phyloP scores from a whole-genome alignment of 2,329 filamentous ascomycete genomes.

The Arthroderma sp. region DNA sequence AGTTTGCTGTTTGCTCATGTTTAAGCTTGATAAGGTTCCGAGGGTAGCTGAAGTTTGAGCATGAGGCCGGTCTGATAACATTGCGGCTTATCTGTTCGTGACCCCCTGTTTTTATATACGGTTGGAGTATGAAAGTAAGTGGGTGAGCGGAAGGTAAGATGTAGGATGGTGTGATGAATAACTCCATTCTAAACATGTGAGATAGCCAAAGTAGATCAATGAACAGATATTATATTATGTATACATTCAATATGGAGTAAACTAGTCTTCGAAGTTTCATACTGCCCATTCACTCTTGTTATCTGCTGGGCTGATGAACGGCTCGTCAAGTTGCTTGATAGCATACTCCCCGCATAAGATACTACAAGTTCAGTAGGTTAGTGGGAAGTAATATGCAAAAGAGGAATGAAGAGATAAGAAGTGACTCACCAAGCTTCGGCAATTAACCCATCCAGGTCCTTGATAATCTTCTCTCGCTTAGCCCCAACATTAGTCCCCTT shows the following conservation, averaged over 20 bases:
- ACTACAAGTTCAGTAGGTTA: constrained; percentile 39
- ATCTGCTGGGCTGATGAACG: constrained; percentile 66
- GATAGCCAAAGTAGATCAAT: not conserved
- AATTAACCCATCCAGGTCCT: constrained; percentile 82
- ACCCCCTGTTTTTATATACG: no score
- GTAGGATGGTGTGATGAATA: no score
- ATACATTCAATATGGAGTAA: no score
- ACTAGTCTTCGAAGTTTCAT: constrained; percentile 29
- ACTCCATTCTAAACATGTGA: not conserved
- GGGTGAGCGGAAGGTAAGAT: no score
- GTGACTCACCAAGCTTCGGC: constrained; percentile 68
- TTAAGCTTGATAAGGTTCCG: constrained; percentile 10
- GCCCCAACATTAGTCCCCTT: constrained; percentile 58
- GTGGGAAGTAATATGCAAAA: constrained; percentile 1
- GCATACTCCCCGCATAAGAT: constrained; percentile 91
- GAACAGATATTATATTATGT: not conserved
- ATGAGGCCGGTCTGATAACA: constrained; percentile 7
- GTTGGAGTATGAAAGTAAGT: no score
- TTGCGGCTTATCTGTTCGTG: not conserved
- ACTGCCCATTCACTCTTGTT: constrained; percentile 69
- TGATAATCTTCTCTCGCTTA: constrained; percentile 62
- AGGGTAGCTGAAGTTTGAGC: constrained; percentile 11
- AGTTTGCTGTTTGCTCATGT: constrained; percentile 11
- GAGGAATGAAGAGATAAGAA: constrained; percentile 5
- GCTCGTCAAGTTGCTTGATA: constrained; percentile 87